Conservation (phyloP, 257 asterid species). For the Galeopsis tetrahit region DNA sequence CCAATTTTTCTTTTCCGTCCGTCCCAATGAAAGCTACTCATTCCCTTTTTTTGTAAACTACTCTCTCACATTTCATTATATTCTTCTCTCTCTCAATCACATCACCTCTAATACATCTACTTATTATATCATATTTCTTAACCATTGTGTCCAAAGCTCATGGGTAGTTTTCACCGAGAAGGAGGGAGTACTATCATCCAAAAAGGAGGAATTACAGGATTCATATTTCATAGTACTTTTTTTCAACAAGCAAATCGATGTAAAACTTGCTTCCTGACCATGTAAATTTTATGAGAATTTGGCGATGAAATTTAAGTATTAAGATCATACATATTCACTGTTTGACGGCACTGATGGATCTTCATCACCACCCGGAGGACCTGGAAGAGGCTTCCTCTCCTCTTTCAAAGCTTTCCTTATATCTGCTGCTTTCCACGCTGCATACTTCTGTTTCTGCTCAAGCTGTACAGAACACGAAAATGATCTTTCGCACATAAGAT, state of each 20-base stretch:
- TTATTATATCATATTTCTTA: no score
- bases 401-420: conserved; percentile 92
- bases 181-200: no score
- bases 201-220: no score
- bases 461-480: conserved; percentile 48
- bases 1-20: no score
- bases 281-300: background rate
- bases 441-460: conserved; percentile 92
- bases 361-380: conserved; percentile 85
- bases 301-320: background rate
- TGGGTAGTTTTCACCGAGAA: no score
- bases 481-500: background rate
- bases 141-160: no score
- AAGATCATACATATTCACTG: conserved; percentile 39
- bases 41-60: no score
- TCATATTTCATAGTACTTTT: no score
- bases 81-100: no score
- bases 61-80: no score
- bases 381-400: conserved; percentile 86
- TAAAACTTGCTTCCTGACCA: conserved; percentile 40
- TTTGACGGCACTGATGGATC: conserved; percentile 38
- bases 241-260: background rate
- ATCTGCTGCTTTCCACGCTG: conserved; percentile 96
- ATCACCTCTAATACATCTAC: no score
- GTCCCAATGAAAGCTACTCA: no score